Conservation (phyloP, 371 early-diverging fungal genomes). For the Nematocida displodere region DNA sequence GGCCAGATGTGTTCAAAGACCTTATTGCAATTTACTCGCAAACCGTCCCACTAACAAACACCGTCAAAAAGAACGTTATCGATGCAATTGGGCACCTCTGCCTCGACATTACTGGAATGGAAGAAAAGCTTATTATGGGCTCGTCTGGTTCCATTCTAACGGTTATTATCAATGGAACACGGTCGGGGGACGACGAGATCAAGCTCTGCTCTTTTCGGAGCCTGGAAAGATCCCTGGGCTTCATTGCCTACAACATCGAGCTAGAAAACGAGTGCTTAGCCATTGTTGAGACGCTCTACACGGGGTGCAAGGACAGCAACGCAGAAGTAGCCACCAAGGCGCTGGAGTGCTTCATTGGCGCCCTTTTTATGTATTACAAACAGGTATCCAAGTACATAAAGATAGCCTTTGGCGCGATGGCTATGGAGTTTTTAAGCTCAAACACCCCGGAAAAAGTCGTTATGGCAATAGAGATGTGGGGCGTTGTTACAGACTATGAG, state of each 20-base stretch:
- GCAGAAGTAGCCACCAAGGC: conserved; percentile 35
- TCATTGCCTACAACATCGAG: conserved; percentile 37
- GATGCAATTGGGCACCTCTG: conserved; percentile 32
- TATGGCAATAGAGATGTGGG: conserved; percentile 61
- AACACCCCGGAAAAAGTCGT: conserved; percentile 41
- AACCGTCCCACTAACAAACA: not conserved
- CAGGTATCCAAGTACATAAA: conserved; percentile 27
- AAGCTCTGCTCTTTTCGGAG: conserved; percentile 12
- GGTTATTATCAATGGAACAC: conserved; percentile 6
- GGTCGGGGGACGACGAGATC: not conserved
- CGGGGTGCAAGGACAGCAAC: conserved; percentile 8
- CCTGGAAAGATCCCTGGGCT: conserved; percentile 23
- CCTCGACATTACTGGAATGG: conserved; percentile 44
- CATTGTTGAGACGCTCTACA: conserved; percentile 45
- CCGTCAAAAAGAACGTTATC: conserved; percentile 6
- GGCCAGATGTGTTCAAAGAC: conserved; percentile 26
- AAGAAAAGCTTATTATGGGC: not conserved
- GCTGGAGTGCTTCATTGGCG: conserved; percentile 52
- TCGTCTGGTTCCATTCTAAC: conserved; percentile 45
- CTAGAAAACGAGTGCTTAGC: conserved; percentile 26
- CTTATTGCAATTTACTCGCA: not conserved
- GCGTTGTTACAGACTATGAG: conserved; percentile 52
- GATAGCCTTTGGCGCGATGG: conserved; percentile 27
- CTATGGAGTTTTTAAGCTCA: conserved; percentile 43
- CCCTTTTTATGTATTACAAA: conserved; percentile 51